Conservation (phyloP, 257 asterid species). For the Solanum megistacrolobum region DNA sequence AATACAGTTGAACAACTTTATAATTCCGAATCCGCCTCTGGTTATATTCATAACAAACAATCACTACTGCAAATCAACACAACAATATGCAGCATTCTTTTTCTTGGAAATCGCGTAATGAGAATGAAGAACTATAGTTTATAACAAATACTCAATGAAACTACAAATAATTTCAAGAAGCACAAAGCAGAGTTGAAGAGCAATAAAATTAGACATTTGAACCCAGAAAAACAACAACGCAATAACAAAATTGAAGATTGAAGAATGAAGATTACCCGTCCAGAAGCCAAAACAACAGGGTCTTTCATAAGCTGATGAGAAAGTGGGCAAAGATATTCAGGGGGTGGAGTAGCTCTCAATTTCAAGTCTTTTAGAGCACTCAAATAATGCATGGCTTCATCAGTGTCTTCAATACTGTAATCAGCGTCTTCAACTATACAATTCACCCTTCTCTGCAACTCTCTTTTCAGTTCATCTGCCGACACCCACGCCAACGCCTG, state of each 20-base stretch:
- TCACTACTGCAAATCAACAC: too few relatives aligned
- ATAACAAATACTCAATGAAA: neutral
- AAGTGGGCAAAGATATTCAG: conserved; percentile 39
- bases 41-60: neutral
- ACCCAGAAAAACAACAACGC: neutral
- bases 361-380: conserved; percentile 23
- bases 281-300: conserved; percentile 52
- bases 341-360: conserved; percentile 20
- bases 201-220: neutral
- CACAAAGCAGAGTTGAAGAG: neutral
- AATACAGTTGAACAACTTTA: neutral
- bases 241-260: neutral
- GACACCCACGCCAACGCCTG: conserved; percentile 14
- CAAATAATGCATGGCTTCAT: conserved; percentile 26
- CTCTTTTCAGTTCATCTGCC: conserved; percentile 31
- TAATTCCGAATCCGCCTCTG: neutral
- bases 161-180: neutral
- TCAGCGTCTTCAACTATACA: conserved; percentile 25
- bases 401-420: conserved; percentile 18
- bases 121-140: neutral
- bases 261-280: conserved; percentile 1
- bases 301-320: conserved; percentile 38
- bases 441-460: conserved; percentile 25
- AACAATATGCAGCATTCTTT: neutral
- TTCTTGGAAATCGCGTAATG: neutral